Base-by-base conservation (phyloP, 768 basidiomycete species). In the Podaxis sp. region DNA sequence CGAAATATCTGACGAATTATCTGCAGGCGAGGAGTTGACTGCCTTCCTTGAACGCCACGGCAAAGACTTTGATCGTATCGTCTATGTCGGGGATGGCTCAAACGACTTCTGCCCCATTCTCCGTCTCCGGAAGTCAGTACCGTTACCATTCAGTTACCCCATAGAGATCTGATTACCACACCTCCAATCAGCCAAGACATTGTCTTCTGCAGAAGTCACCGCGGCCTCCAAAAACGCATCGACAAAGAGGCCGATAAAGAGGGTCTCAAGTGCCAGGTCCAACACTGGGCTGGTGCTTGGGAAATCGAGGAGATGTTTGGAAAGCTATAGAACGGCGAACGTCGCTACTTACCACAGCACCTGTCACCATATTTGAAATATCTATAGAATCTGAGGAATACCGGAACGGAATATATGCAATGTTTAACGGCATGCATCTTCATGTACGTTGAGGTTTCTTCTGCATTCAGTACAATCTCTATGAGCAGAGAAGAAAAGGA, bases 21-120 rank as follows among this genome's bases (percentile, higher is more conserved):
- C 36, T 36, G 3, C 67, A 95, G 96, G 96, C n/a, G 89, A 93
- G 65, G 97, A 99, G 72, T 82, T 99, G n/a, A 84, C 88, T 10
- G 87, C 86, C 1, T 98, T 91, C 77, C 80, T 96, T 54, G 76
- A 78, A 1, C 77, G 87, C 49, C 79, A 89, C 63, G 79, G 80
- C 10, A 78, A 82, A 15, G 71, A 77, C 1, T 98, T 82, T 69
- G 91, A 95, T 64, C 86, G 90, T 40, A 80, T 97, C 67, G 80
- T 92, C 49, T 99, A 97, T 73, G 82, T 99, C 64, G 97, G 97
- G 15, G 97, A 99, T 69, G 97, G 97, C 1, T 80, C 83, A 15
- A 99, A 99, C 73, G 97, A 99, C 73, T 96, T 95, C 72, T 99
- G 97, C 73, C 95, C 96, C 3, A 82, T 94, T 58, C 77, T 98